Evolutionary conservation across 768 basidiomycete genomes (phyloP), one percentile per base, ranked within the genome.

Genomic region (Mycena filopes): DNA sequence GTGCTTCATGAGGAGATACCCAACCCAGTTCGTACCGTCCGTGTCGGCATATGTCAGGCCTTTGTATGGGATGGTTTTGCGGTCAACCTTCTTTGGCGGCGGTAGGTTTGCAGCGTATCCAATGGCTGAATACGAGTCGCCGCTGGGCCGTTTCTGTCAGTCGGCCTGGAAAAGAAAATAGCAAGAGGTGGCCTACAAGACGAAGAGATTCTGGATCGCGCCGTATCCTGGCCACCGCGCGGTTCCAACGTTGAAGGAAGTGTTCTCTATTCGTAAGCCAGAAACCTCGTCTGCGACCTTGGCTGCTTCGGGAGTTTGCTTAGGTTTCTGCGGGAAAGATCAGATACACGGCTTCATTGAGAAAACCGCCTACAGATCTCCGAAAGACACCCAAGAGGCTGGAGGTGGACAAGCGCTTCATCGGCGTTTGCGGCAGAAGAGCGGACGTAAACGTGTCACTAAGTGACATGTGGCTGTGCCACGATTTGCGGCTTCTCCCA

Each of bases 11-110:
- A 87, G 74, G n/a, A 88, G 75, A 71, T 86, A 81, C 2, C 88
- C 85, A 36, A 90, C 84, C 89, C 89, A 90, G 72, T 89, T 90
- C 10, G 87, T 83, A 42, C 76, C 71, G 36, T 76, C 80, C 2
- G 66, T 60, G 68, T 86, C 87, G 40, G 81, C 81, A 73, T 75
- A 87, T 1, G 86, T 83, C 8, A 69, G 41, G 2, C 86, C 87
- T 23, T 87, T 86, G 65, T 81, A 89, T 4, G 72, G 68, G 2
- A 85, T 74, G 1, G 88, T 86, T 3, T 87, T 73, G 3, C 87
- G 88, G 21, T 80, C 66, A 6, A 78, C 67, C 50, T 78, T 74
- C n/a, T 73, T 76, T 2, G 87, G 85, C 42, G 75, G 70, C 21
- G 66, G 58, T 13, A 69, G 51, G 29, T 68, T 64, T 4, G 66